A percentile compares a stretch with the other conserved stretches of the same genome.
Evolutionary conservation across 1,284 basidiomycete genomes (phyloP).

Genomic region (Coriolopsis trogii): DNA sequence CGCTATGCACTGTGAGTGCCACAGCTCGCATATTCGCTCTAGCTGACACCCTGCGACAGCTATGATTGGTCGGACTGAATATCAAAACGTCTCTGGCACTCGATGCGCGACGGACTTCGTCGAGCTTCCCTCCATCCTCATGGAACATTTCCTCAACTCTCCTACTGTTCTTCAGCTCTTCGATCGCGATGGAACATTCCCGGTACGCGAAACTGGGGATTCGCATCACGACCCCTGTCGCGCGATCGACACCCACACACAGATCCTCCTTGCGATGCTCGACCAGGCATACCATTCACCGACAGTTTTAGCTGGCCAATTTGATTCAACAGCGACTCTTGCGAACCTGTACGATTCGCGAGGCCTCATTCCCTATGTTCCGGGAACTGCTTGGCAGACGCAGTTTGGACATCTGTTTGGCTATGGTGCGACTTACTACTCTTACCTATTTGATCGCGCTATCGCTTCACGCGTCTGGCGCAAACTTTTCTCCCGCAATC

Average conservation of each 20-base stretch:
- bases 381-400: constrained; percentile 89
- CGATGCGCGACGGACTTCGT: constrained; percentile 99
- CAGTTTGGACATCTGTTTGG: constrained; percentile 96
- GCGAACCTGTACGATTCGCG: constrained; percentile 67
- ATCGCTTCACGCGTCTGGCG: constrained; percentile 92
- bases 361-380: constrained; percentile 81
- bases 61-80: constrained; percentile 97
- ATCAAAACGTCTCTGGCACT: constrained; percentile 97
- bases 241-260: constrained; percentile 86
- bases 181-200: constrained; percentile 48
- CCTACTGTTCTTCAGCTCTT: constrained; percentile 85
- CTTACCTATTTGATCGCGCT: constrained; percentile 94
- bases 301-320: constrained; percentile 50
- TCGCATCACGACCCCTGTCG: constrained; percentile 73
- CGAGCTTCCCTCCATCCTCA: constrained; percentile 96
- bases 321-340: constrained; percentile 75
- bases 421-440: constrained; percentile 98
- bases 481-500: constrained; percentile 70
- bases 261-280: constrained; percentile 88
- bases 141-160: constrained; percentile 96
- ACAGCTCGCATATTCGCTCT: constrained; percentile 17
- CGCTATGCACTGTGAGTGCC: constrained; percentile 92
- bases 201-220: constrained; percentile 49
- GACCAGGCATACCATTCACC: constrained; percentile 92
- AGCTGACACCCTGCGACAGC: constrained; percentile 54